Percentiles rank a stretch among this genome's conserved stretches.
phyloP scores from a whole-genome alignment of 2,329 filamentous ascomycete genomes.

The Exophiala spinifera region DNA sequence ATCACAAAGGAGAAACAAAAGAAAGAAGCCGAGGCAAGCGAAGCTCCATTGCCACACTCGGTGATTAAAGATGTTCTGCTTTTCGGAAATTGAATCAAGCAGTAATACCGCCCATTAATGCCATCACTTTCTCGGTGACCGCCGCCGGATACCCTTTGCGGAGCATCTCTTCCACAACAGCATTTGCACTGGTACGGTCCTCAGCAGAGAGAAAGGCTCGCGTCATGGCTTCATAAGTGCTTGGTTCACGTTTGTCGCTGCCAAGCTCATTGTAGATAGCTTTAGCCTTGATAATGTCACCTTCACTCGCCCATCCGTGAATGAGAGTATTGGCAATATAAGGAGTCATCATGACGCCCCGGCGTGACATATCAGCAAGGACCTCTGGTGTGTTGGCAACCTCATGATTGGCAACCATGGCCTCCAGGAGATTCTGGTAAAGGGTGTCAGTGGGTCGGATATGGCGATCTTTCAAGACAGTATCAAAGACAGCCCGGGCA shows the following conservation, averaged over 20 bases:
- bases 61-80: not conserved
- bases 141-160: constrained; percentile 85
- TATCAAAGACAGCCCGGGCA: constrained; percentile 77
- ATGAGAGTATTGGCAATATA: constrained; percentile 99
- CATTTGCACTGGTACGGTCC: constrained; percentile 71
- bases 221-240: constrained; percentile 98
- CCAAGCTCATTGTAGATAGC: constrained; percentile 76
- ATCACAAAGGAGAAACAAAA: constrained; percentile 15
- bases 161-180: constrained; percentile 84
- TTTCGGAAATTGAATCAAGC: constrained; percentile 3
- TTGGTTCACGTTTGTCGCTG: constrained; percentile 80
- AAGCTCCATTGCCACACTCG: constrained; percentile 21
- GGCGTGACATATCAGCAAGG: constrained; percentile 70
- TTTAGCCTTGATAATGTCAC: constrained; percentile 74
- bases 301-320: constrained; percentile 87
- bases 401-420: constrained; percentile 90
- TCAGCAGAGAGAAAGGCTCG: constrained; percentile 84
- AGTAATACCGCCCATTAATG: constrained; percentile 63
- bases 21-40: constrained; percentile 20
- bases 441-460: constrained; percentile 77
- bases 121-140: constrained; percentile 89
- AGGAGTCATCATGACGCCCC: constrained; percentile 79
- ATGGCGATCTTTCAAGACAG: constrained; percentile 65
- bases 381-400: constrained; percentile 73
- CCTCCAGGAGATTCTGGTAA: constrained; percentile 95